A percentile compares a stretch with the other conserved stretches of the same genome.
These are phyloP conservation scores for Ascobolus immersus DNA, from an alignment of 495 filamentous ascomycete genomes.

Conservation along the genomic window DNA sequence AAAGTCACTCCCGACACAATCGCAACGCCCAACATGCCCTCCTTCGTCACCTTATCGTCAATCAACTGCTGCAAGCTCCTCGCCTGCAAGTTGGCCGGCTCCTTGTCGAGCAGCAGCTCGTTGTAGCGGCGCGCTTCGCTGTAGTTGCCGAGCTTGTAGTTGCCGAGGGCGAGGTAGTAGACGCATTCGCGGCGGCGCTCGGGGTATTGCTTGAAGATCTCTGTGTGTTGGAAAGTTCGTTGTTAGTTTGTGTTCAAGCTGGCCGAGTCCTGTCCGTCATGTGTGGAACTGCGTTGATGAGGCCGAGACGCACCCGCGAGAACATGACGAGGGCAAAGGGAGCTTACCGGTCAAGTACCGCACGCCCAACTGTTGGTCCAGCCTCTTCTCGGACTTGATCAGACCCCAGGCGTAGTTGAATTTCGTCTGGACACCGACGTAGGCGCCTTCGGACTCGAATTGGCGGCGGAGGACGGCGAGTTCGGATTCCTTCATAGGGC, in stretches of 20 bases:
- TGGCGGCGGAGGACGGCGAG: constrained; percentile 74
- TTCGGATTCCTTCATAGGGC: constrained; percentile 68
- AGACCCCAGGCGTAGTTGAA: constrained; percentile 99
- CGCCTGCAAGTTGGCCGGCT: constrained; percentile 74
- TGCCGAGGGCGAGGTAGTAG: constrained; percentile 86
- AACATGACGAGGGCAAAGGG: neutral
- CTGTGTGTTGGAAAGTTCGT: constrained; percentile 16
- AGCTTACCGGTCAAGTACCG: constrained; percentile 42
- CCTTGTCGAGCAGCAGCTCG: constrained; percentile 64
- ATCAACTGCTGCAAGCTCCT: constrained; percentile 60
- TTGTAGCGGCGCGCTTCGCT: constrained; percentile 85
- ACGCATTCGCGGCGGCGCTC: constrained; percentile 91
- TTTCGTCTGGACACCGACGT: constrained; percentile 90
- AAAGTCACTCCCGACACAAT: constrained; percentile 86
- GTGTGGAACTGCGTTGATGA: neutral
- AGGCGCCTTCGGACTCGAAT: constrained; percentile 88
- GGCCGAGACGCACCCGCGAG: too few species aligned
- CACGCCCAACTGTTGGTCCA: constrained; percentile 86
- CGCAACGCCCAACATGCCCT: constrained; percentile 84
- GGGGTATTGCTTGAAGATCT: constrained; percentile 79
- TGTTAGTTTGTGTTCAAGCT: neutral
- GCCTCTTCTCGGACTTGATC: constrained; percentile 63
- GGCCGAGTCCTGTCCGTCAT: neutral
- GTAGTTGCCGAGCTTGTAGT: constrained; percentile 96
- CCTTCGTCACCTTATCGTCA: constrained; percentile 84